Conservation (phyloP, 2,329 filamentous ascomycete species). For the Talaromyces sp. region DNA sequence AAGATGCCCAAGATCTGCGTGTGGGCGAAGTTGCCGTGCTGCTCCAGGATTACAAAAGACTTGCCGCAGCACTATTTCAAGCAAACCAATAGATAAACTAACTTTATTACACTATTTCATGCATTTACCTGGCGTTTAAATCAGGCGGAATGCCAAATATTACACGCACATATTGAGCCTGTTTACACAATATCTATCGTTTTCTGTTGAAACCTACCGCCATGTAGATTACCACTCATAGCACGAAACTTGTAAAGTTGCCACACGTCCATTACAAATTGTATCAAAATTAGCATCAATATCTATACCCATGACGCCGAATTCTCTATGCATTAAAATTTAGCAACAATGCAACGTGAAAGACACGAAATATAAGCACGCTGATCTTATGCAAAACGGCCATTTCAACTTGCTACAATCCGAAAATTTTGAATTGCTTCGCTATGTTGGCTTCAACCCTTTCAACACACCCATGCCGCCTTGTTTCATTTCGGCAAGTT, state of each 20-base stretch:
- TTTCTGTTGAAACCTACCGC: background rate
- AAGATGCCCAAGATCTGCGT: slow-evolving; percentile 64
- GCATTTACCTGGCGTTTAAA: background rate
- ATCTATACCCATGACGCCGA: background rate
- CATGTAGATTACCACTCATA: background rate
- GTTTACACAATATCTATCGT: background rate
- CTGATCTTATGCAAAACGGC: background rate
- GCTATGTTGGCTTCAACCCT: slow-evolving; percentile 16
- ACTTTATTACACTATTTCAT: background rate
- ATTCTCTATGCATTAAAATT: background rate
- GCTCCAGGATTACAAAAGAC: slow-evolving; percentile 66
- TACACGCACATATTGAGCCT: background rate
- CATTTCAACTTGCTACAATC: background rate
- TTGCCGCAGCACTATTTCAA: slow-evolving; percentile 57
- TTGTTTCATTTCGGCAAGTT: slow-evolving; percentile 49
- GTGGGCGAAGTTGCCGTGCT: slow-evolving; percentile 69
- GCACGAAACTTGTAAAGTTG: background rate
- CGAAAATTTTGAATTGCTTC: background rate
- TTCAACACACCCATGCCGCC: slow-evolving; percentile 51
- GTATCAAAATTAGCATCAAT: background rate
- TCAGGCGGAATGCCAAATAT: background rate
- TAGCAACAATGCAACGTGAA: background rate
- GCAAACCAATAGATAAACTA: slow-evolving; percentile 2
- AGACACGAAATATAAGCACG: background rate
- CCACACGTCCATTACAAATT: background rate